A percentile compares a stretch with the other conserved stretches of the same genome.
Conservation (phyloP, 352 stramenopile species). For the Pythium plurisporium region DNA sequence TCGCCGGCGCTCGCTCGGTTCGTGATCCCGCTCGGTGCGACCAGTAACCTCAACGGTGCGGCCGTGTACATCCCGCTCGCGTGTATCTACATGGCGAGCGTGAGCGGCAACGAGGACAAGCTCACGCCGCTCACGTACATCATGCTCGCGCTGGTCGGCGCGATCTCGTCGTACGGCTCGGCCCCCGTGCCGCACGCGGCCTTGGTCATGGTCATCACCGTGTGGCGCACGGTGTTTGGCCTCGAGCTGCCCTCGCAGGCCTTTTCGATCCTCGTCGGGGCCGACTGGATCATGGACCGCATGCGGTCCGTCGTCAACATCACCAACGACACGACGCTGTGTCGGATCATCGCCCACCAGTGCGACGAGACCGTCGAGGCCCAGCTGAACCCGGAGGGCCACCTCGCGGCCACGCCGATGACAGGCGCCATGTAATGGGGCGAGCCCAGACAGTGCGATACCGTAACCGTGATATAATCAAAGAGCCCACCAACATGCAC, state of each 20-base stretch:
- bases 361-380: constrained; percentile 45
- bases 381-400: constrained; percentile 2
- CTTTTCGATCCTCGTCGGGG: constrained; percentile 67
- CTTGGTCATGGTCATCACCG: constrained; percentile 75
- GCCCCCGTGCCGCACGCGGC: constrained; percentile 68
- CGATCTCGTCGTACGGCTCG: constrained; percentile 66
- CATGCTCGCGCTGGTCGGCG: constrained; percentile 57
- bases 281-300: constrained; percentile 70
- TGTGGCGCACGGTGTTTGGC: constrained; percentile 69
- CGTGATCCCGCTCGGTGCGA: constrained; percentile 61
- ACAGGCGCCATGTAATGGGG: neutral
- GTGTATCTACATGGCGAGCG: constrained; percentile 72
- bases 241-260: constrained; percentile 40
- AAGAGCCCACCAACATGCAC: neutral
- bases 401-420: neutral
- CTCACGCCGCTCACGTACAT: constrained; percentile 58
- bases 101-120: constrained; percentile 42
- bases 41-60: constrained; percentile 70
- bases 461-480: too few relatives aligned
- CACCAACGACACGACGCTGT: constrained; percentile 79
- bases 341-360: constrained; percentile 71
- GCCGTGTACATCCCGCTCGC: constrained; percentile 69
- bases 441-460: too few relatives aligned
- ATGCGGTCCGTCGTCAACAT: constrained; percentile 75
- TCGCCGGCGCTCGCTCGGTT: constrained; percentile 57